Conservation (phyloP, 306 rosid species). For the Lotus japonicus region DNA sequence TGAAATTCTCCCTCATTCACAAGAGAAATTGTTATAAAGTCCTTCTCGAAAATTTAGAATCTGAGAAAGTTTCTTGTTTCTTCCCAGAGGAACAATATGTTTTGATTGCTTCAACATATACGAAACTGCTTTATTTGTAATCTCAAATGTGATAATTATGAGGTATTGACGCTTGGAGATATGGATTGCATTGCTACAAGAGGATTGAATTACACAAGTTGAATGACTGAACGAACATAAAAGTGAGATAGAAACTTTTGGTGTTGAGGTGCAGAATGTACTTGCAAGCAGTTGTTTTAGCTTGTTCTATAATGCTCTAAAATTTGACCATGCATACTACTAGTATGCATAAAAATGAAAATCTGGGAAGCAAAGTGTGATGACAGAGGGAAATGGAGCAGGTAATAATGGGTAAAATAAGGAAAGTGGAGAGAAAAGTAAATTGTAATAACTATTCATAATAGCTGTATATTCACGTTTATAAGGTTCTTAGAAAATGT, state of each 20-base stretch:
- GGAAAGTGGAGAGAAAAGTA: neutral
- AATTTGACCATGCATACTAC: too few relatives aligned
- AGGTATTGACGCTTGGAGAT: neutral
- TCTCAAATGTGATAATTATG: neutral
- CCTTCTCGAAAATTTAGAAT: neutral
- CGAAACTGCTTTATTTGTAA: neutral
- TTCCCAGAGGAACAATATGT: neutral
- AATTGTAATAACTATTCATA: neutral
- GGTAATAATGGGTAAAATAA: neutral
- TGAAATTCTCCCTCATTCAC: conserved; percentile 3
- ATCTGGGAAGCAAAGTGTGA: too few relatives aligned
- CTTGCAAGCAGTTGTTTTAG: too few relatives aligned
- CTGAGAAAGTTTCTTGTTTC: neutral
- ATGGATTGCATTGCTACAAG: neutral
- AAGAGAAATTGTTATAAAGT: neutral
- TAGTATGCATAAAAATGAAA: too few relatives aligned
- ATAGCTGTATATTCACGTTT: neutral
- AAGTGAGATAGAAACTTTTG: neutral
- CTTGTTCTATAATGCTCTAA: too few relatives aligned
- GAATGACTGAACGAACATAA: neutral
- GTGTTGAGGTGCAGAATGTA: too few relatives aligned
- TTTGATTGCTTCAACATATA: neutral
- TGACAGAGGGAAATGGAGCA: too few relatives aligned
- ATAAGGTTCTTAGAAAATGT: neutral
- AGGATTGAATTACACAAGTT: neutral